Percentiles rank a stretch among this genome's conserved stretches.
These are phyloP conservation scores for Combretum micranthum DNA, from an alignment of 345 rosid species.

Conservation along the genomic window DNA sequence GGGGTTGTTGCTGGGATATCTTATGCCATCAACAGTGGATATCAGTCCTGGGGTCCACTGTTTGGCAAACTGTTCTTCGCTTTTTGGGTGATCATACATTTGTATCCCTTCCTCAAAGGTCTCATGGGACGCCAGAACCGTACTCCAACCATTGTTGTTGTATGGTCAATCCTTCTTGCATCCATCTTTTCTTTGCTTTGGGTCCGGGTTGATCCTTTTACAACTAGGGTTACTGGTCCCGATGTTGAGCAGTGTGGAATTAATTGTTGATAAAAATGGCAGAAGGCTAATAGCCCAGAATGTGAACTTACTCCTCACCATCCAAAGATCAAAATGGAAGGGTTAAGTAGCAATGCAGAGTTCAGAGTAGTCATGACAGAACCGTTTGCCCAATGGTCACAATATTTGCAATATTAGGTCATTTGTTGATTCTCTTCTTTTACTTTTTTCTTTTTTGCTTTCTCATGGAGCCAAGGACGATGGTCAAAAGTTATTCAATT, in stretches of 20 bases:
- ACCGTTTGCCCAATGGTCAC: no score
- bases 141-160: conserved; percentile 86
- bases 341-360: no score
- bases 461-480: background rate
- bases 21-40: conserved; percentile 78
- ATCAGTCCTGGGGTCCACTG: conserved; percentile 88
- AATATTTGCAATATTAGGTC: no score
- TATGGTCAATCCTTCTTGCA: conserved; percentile 86
- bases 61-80: conserved; percentile 88
- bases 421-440: no score
- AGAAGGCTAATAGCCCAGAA: no score
- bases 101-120: conserved; percentile 91
- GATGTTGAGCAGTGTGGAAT: conserved; percentile 66
- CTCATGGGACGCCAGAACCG: conserved; percentile 92
- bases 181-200: conserved; percentile 82
- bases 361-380: no score
- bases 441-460: background rate
- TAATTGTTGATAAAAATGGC: conserved; percentile 43
- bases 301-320: background rate
- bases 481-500: background rate
- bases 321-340: background rate
- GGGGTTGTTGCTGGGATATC: conserved; percentile 92
- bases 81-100: conserved; percentile 88
- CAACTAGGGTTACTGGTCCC: conserved; percentile 73
- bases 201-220: conserved; percentile 86